Evolutionary conservation across 805 yeast genomes (phyloP), one percentile per base, ranked within the genome.

Genomic region (Barnettozyma vustinii): DNA sequence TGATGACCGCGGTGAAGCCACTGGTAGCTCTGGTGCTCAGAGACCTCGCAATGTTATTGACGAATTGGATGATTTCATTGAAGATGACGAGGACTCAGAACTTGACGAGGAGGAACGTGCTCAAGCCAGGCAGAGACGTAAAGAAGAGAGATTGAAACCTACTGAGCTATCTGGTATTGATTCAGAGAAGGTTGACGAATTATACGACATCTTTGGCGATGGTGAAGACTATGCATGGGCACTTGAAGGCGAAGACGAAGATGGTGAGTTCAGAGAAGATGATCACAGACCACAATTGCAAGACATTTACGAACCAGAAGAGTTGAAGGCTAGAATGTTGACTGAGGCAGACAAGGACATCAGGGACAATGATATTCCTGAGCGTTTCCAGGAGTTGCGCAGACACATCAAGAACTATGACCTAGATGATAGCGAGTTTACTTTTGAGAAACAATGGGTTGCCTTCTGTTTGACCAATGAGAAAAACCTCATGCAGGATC

Each of bases 141-240:
- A 71, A 52, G 70, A 69, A 52, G 65, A 76, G 57, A 69, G 80
- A 65, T 76, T 68, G 40, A 70, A 78, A 57, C 80, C 85, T 12
- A 72, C 81, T 5, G 80, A 79, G 56, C 70, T 80, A 37, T 74
- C 84, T 1, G 79, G 76, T 40, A 70, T 86, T 40, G 96, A 94
- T 58, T 84, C 94, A 48, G 98, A 94, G 59, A 87, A 88, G 64
- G 79, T 92, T 55, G 94, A 89, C 61, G 97, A 92, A 66, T 79
- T 94, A 62, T 90, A 83, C 61, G 99, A 94, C 64, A 88, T 94
- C 13, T 94, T 94, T 64, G 99, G 99, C 56, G 95, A 90, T 65
- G 99, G 99, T 45, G 90, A 83, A 55, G 97, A 92, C 62, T 94
- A 94, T 67, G 97, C 88, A 49, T 94, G 99, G 98, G 99, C 99